A percentile compares a stretch with the other conserved stretches of the same genome.
Evolutionary conservation across 768 basidiomycete species (phyloP).

Genomic region (Mycena floridula): DNA sequence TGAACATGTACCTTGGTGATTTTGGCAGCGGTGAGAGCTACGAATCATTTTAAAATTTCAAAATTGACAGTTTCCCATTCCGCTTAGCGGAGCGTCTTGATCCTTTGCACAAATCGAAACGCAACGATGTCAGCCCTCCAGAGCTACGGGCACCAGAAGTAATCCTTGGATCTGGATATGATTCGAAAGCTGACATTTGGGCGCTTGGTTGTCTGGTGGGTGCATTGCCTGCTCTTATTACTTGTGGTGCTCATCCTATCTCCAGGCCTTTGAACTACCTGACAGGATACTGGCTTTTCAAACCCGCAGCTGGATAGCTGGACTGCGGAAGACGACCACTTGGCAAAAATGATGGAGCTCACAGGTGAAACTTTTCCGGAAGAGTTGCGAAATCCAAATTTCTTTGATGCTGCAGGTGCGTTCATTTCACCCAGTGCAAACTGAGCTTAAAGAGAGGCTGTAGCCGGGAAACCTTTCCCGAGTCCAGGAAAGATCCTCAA

Average conservation of each 20-base stretch:
- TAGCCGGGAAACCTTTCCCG: neutral
- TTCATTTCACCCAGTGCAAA: too few relatives aligned
- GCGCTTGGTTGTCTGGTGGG: constrained; percentile 20
- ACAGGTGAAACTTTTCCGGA: constrained; percentile 17
- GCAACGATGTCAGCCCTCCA: constrained; percentile 11
- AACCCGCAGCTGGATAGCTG: constrained; percentile 11
- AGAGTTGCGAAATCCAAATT: too few relatives aligned
- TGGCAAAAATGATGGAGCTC: constrained; percentile 22
- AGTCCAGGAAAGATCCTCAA: neutral
- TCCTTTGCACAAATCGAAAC: too few relatives aligned
- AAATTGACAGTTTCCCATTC: too few relatives aligned
- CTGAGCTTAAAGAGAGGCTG: neutral
- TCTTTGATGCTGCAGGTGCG: too few relatives aligned
- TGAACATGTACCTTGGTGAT: constrained; percentile 3
- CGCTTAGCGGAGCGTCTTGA: too few relatives aligned
- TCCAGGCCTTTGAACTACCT: constrained; percentile 20
- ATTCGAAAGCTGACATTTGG: constrained; percentile 19
- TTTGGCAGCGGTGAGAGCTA: constrained; percentile 18
- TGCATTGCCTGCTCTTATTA: neutral
- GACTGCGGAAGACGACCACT: constrained; percentile 18
- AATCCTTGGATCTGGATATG: constrained; percentile 14
- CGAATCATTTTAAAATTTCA: too few relatives aligned
- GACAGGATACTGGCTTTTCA: constrained; percentile 16
- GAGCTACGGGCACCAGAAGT: constrained; percentile 19
- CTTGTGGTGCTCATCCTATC: neutral